Evolutionary conservation across 2,329 filamentous ascomycete genomes (phyloP), one percentile per base, ranked within the genome.

Genomic region (Colletotrichum musae): DNA sequence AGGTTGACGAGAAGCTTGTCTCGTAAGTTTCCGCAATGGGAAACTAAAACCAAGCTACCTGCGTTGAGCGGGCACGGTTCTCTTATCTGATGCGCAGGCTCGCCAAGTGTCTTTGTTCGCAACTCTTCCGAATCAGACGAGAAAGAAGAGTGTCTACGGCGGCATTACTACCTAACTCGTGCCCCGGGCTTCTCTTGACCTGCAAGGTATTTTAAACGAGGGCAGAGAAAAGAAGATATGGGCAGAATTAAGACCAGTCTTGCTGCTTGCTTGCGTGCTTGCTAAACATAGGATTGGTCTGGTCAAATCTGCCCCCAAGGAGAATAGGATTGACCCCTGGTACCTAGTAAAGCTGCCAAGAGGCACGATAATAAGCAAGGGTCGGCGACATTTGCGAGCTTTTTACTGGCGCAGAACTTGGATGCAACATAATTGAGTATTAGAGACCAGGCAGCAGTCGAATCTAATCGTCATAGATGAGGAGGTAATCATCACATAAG

Each of bases 381-480:
- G 58, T 18, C 47, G 26, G 9, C n/a, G 48, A 24, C 28, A 45
- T 18, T 26, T 24, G 2, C 26, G 58, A 36, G 52, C 58, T 15
- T 21, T 21, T 52, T 50, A 50, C 64, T 66, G 50, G 32, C 26
- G 32, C 58, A 28, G 41, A 47, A 26, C 41, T 52, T 6, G 12
- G 47, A 36, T 63, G 52, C 2, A 26, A 53, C 58, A 28, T 62
- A 28, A 36, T 21, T 18, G 24, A 51, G n/a, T 28, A 48, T 18
- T 54, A 43, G 39, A 4, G 18, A 53, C 53, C 54, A 53, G 52
- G 65, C 60, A 43, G 53, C 39, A 24, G 48, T 21, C 18, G 28
- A 24, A 58, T 68, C 66, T 54, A 68, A 65, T 15, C 32, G 32
- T 36, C 32, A 36, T 56, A 58, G 21, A 65, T 64, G 45, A n/a